Evolutionary conservation across 2,329 filamentous ascomycete genomes (phyloP), one percentile per base, ranked within the genome.

Genomic region (Daldinia sp.): DNA sequence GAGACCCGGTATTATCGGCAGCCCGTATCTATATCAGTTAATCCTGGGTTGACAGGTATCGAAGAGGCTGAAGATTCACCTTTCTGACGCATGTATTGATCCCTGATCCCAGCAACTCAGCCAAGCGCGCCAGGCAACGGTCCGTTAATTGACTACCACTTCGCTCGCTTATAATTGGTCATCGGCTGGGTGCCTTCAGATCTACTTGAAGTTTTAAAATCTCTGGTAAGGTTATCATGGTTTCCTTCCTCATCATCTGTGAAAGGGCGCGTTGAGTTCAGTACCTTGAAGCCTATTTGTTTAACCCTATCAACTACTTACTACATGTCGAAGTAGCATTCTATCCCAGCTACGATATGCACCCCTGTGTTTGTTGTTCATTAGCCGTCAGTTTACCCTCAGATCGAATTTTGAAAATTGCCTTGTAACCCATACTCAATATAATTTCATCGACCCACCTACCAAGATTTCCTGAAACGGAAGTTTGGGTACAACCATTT

Each of bases 21-120:
- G 53, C 63, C 48, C 63, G 39, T 61, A 26, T 62, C 53, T 67
- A 54, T 60, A 51, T 51, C 37, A 33, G 37, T 64, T 54, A 41
- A 65, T 57, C 53, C 60, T 44, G 28, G 63, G 65, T 54, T 62
- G 60, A 54, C 64, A 55, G 64, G 53, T 51, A 61, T 64, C 63
- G 51, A 62, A 72, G 68, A 72, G 66, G 68, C 69, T 65, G 59
- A 71, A 69, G 35, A 65, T 59, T 65, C 58, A 41, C 63, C 58
- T 69, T 58, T 60, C 46, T 67, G 63, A 65, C 55, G 59, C 59
- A 71, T 51, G 41, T 58, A 15, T 65, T 53, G 51, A 71, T 67
- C 65, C 70, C 63, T 72, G 66, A 71, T 71, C 68, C 70, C 48
- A 44, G 64, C 33, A 60, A 18, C 30, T 41, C 56, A 68, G 48